Evolutionary conservation across 768 basidiomycete genomes (phyloP).

Genomic region (Lactifluus subvellereus): DNA sequence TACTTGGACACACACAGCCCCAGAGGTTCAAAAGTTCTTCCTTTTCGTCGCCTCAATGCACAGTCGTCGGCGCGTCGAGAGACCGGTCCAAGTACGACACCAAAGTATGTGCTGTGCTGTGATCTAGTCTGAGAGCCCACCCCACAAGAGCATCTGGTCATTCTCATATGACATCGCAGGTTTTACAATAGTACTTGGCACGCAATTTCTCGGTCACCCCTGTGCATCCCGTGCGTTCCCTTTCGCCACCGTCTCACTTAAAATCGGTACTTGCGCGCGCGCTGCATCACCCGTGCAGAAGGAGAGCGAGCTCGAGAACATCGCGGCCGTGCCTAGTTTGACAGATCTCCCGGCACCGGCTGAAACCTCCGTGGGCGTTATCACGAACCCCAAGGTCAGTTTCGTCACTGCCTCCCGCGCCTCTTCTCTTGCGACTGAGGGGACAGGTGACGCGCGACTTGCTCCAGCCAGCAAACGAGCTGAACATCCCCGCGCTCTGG

Average conservation of each 20-base stretch:
- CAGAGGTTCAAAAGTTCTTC: conserved; percentile 49
- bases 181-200: conserved; percentile 70
- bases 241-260: not conserved
- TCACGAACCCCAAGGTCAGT: conserved; percentile 67
- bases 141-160: too few species aligned
- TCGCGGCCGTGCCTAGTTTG: conserved; percentile 50
- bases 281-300: conserved; percentile 40
- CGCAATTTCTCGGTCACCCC: conserved; percentile 59
- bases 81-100: conserved; percentile 75
- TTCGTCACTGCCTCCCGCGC: not conserved
- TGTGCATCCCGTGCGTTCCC: conserved; percentile 57
- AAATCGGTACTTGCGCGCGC: not conserved
- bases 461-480: conserved; percentile 60
- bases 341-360: conserved; percentile 52
- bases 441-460: conserved; percentile 62
- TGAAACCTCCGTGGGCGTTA: conserved; percentile 69
- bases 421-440: not conserved
- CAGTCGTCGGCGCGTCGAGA: conserved; percentile 80
- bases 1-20: conserved; percentile 46
- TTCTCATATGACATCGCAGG: conserved; percentile 35
- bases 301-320: conserved; percentile 62
- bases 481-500: conserved; percentile 76
- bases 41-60: conserved; percentile 60
- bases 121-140: not conserved
- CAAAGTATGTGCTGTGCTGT: conserved; percentile 38